A percentile compares a stretch with the other conserved stretches of the same genome.
Conservation (phyloP, 2,329 filamentous ascomycete species). For the Hortaea werneckii region DNA sequence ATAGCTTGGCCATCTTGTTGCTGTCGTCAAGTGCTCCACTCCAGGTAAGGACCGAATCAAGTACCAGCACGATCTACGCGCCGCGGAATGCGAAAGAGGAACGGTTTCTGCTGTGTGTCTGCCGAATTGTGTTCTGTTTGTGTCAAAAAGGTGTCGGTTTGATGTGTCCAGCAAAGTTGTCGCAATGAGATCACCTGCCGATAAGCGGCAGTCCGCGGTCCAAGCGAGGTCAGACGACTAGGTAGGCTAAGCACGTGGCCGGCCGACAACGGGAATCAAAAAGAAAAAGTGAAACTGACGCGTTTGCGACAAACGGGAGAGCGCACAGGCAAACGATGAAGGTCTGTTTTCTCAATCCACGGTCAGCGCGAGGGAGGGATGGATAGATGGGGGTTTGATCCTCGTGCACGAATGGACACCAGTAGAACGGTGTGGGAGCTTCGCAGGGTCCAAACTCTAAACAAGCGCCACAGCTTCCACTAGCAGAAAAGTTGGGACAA, state of each 20-base stretch:
- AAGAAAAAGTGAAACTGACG: background rate
- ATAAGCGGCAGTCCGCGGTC: background rate
- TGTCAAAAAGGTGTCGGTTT: background rate
- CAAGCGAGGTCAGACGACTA: conserved; percentile 1
- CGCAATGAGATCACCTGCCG: conserved; percentile 1
- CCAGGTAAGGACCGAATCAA: conserved; percentile 23
- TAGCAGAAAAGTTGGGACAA: background rate
- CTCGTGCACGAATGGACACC: no score
- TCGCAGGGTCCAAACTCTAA: background rate
- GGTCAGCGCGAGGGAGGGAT: no score
- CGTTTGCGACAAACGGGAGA: background rate
- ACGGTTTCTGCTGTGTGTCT: background rate
- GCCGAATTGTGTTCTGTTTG: background rate
- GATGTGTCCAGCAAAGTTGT: conserved; percentile 1
- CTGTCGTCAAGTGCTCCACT: conserved; percentile 7
- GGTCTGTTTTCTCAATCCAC: no score
- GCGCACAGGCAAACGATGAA: no score
- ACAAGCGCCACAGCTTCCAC: background rate
- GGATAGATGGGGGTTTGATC: no score
- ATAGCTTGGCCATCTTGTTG: conserved; percentile 75
- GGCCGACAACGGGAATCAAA: background rate
- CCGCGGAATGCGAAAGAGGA: background rate
- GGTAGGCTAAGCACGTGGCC: conserved; percentile 1
- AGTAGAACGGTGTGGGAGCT: background rate
- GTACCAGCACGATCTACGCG: background rate